phyloP scores from a whole-genome alignment of 257 asterid genomes.

The Gentiana dahurica region DNA sequence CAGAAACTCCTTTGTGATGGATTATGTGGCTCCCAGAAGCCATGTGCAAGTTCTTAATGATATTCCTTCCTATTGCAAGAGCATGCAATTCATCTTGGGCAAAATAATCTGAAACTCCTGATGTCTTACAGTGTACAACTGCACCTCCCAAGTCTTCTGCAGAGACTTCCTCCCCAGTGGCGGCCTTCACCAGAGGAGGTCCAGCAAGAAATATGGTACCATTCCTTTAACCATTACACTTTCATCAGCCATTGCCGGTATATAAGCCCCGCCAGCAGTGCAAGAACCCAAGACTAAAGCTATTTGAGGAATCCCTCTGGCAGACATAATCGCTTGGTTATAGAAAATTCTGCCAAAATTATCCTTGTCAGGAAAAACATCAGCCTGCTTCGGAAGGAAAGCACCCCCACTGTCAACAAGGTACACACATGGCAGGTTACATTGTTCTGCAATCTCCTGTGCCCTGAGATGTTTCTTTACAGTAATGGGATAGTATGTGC shows the following conservation, averaged over 20 bases:
- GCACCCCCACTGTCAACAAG: slow-evolving; percentile 99
- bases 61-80: slow-evolving; percentile 86
- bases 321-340: slow-evolving; percentile 89
- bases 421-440: slow-evolving; percentile 84
- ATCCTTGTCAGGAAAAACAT: slow-evolving; percentile 93
- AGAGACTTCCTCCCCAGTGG: slow-evolving; percentile 95
- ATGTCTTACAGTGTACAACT: slow-evolving; percentile 82
- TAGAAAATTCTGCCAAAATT: slow-evolving; percentile 92
- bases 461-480: slow-evolving; percentile 97
- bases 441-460: slow-evolving; percentile 86
- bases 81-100: slow-evolving; percentile 97
- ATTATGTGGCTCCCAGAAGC: slow-evolving; percentile 39
- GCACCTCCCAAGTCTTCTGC: slow-evolving; percentile 99
- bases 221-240: slow-evolving; percentile 95
- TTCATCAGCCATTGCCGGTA: slow-evolving; percentile 99
- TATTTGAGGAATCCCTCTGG: slow-evolving; percentile 92
- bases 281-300: slow-evolving; percentile 95
- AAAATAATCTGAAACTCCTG: slow-evolving; percentile 96
- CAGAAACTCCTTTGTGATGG: slow-evolving; percentile 25
- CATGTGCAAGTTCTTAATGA: slow-evolving; percentile 79
- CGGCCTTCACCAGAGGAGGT: slow-evolving; percentile 99
- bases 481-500: slow-evolving; percentile 91
- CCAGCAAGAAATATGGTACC: slow-evolving; percentile 99
- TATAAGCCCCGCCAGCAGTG: slow-evolving; percentile 99
- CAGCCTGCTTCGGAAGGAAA: slow-evolving; percentile 97